A percentile compares a stretch with the other conserved stretches of the same genome.
These are phyloP conservation scores for Mrakia hoshinonis DNA, from an alignment of 768 basidiomycete genomes.

Conservation along the genomic window DNA sequence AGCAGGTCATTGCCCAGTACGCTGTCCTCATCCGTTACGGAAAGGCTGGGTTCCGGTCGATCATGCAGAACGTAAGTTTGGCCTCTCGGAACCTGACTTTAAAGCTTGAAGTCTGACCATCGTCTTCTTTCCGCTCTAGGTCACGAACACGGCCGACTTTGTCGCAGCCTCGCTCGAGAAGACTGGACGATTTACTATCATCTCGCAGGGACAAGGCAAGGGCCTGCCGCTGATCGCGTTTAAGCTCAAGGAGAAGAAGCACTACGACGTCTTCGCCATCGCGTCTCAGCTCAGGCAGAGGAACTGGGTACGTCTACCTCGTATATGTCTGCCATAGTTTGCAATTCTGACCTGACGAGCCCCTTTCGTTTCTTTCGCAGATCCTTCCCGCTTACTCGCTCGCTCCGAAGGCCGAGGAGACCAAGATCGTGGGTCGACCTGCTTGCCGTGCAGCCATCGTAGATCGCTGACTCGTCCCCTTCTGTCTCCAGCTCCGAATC, in stretches of 20 bases:
- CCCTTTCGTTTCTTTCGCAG: not conserved
- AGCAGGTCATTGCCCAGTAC: constrained; percentile 28
- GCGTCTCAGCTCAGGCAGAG: constrained; percentile 29
- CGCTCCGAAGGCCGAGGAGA: not conserved
- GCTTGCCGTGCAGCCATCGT: not conserved
- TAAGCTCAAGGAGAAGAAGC: constrained; percentile 30
- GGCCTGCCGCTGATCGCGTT: constrained; percentile 33
- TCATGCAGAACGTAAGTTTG: constrained; percentile 32
- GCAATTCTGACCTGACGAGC: not conserved
- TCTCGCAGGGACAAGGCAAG: constrained; percentile 26
- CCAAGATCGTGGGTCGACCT: constrained; percentile 11
- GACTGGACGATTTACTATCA: constrained; percentile 9
- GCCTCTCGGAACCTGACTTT: too few relatives aligned
- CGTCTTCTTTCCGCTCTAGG: too few relatives aligned
- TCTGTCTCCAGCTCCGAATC: constrained; percentile 23
- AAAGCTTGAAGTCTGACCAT: too few relatives aligned
- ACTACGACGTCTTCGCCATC: constrained; percentile 33
- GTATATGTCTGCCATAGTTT: not conserved
- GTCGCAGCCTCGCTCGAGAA: constrained; percentile 26
- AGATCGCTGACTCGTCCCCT: constrained; percentile 2
- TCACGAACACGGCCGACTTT: constrained; percentile 30
- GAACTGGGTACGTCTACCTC: constrained; percentile 24
- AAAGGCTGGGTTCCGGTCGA: constrained; percentile 31
- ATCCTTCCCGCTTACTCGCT: constrained; percentile 32
- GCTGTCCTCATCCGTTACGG: constrained; percentile 31